Conservation (phyloP, 306 rosid species). For the Rosa rugosa region DNA sequence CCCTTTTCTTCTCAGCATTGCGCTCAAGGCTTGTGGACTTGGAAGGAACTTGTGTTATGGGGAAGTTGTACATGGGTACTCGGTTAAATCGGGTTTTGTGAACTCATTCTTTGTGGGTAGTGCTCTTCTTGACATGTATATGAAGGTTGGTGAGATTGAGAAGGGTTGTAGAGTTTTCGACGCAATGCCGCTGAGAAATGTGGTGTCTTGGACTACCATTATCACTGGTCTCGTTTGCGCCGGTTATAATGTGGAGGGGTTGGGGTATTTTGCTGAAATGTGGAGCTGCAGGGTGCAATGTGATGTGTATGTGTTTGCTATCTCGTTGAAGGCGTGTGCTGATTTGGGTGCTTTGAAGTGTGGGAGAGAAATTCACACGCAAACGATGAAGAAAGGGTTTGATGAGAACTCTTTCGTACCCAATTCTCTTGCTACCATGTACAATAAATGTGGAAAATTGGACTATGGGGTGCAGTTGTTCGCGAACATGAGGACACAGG, state of each 20-base stretch:
- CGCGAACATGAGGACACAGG: slow-evolving; percentile 49
- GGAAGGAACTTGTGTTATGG: slow-evolving; percentile 42
- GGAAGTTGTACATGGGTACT: slow-evolving; percentile 55
- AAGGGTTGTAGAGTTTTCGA: slow-evolving; percentile 53
- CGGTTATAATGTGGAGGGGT: slow-evolving; percentile 48
- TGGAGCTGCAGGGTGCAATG: slow-evolving; percentile 65
- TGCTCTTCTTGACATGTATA: slow-evolving; percentile 65
- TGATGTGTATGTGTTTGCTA: slow-evolving; percentile 60
- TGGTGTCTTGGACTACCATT: slow-evolving; percentile 66
- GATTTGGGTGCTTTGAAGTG: slow-evolving; percentile 49
- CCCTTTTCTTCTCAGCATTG: slow-evolving; percentile 59
- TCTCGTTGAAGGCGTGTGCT: slow-evolving; percentile 72
- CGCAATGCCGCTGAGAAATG: slow-evolving; percentile 52
- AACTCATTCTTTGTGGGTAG: slow-evolving; percentile 68
- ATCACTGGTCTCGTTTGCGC: slow-evolving; percentile 69
- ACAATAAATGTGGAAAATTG: slow-evolving; percentile 71
- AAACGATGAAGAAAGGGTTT: slow-evolving; percentile 64
- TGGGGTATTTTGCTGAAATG: slow-evolving; percentile 69
- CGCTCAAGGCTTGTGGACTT: slow-evolving; percentile 64
- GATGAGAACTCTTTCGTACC: slow-evolving; percentile 60
- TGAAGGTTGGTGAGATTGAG: slow-evolving; percentile 57
- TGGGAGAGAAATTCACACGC: slow-evolving; percentile 67
- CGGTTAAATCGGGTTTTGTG: slow-evolving; percentile 54
- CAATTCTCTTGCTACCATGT: slow-evolving; percentile 68
- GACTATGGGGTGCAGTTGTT: slow-evolving; percentile 58